These are phyloP conservation scores for Phytophthora cactorum DNA, from an alignment of 352 stramenopile species.

Conservation along the genomic window DNA sequence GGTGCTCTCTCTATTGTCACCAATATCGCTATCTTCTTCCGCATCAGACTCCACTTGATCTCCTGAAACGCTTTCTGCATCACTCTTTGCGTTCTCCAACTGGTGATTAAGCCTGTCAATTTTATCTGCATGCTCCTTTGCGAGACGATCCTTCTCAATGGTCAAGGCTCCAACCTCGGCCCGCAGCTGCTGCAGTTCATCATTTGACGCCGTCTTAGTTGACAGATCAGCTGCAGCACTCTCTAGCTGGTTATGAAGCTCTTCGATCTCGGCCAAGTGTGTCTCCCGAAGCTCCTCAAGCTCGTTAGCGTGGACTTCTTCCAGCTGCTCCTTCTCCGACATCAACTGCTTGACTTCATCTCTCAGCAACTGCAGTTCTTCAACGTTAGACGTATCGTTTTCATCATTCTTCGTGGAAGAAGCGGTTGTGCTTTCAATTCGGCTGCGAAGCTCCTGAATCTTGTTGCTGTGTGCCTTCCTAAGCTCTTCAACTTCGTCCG, in stretches of 20 bases:
- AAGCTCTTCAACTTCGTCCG: constrained; percentile 27
- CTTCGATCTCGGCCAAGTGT: constrained; percentile 18
- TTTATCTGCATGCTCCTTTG: constrained; percentile 25
- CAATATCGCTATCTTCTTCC: constrained; percentile 2
- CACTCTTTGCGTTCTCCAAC: constrained; percentile 9
- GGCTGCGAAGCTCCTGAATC: constrained; percentile 19
- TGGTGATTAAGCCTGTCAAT: constrained; percentile 31
- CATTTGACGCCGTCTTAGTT: constrained; percentile 28
- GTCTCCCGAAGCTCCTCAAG: constrained; percentile 6
- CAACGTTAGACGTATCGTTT: neutral
- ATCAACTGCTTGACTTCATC: constrained; percentile 8
- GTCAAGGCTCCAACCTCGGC: constrained; percentile 31
- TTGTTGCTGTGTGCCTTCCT: constrained; percentile 14
- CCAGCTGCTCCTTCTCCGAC: constrained; percentile 8
- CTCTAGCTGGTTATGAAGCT: constrained; percentile 14
- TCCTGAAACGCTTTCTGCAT: neutral
- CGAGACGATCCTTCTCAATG: constrained; percentile 28
- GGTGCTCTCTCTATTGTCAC: constrained; percentile 7
- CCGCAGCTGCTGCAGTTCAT: constrained; percentile 35
- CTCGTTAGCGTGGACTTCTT: constrained; percentile 11
- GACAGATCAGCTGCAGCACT: constrained; percentile 6
- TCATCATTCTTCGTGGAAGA: constrained; percentile 7
- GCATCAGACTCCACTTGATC: neutral
- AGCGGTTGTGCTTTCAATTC: constrained; percentile 25
- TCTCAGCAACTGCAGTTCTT: constrained; percentile 27